Conservation (phyloP, 129 eudicot species). For the Cynara cardunculus region DNA sequence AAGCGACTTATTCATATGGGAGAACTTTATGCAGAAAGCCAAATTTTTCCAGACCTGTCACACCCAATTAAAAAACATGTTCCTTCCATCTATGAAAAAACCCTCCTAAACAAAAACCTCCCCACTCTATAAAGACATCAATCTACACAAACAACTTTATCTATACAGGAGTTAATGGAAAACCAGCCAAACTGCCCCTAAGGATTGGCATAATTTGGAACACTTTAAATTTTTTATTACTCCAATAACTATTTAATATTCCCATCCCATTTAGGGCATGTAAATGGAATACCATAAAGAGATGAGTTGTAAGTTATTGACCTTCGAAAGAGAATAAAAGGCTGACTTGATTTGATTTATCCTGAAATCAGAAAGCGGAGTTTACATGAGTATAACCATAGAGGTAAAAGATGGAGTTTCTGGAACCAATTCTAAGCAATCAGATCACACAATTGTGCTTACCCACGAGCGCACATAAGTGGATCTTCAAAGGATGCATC, state of each 20-base stretch:
- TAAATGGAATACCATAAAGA: background rate
- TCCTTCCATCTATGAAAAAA: too few relatives aligned
- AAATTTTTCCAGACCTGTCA: too few relatives aligned
- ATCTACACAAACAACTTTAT: too few relatives aligned
- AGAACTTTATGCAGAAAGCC: too few relatives aligned
- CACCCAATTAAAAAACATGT: too few relatives aligned
- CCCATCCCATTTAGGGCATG: background rate
- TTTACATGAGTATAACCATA: background rate
- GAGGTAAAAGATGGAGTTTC: background rate
- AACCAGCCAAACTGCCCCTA: background rate
- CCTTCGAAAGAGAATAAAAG: slow-evolving; percentile 80
- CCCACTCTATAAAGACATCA: too few relatives aligned
- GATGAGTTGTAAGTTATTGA: slow-evolving; percentile 8
- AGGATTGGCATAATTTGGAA: background rate
- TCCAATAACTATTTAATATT: background rate
- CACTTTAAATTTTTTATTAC: background rate
- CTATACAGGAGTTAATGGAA: too few relatives aligned
- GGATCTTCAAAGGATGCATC: slow-evolving; percentile 90
- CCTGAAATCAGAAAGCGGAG: slow-evolving; percentile 39
- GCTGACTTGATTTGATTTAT: slow-evolving; percentile 85
- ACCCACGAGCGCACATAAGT: slow-evolving; percentile 87
- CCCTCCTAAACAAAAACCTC: too few relatives aligned
- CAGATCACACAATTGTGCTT: slow-evolving; percentile 1
- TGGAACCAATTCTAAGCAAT: background rate
- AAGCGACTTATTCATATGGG: too few relatives aligned